Percentiles rank a stretch among this genome's conserved stretches.
These are phyloP conservation scores for Calonectria ilicicola DNA, from an alignment of 2,329 filamentous ascomycete species.

Conservation along the genomic window DNA sequence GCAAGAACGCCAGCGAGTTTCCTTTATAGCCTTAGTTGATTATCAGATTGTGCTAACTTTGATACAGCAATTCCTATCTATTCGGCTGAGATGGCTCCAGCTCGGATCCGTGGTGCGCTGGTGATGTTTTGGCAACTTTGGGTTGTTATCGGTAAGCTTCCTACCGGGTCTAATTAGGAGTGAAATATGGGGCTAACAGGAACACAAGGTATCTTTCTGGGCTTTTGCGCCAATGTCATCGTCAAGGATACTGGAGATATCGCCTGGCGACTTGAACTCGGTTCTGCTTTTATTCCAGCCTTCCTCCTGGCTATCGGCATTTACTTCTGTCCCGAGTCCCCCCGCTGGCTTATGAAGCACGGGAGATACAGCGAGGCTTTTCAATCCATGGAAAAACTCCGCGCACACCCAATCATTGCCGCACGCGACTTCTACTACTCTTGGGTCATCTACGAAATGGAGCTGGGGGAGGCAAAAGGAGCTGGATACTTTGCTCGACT, in stretches of 20 bases:
- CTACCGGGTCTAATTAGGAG: neutral
- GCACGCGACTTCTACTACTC: conserved; percentile 67
- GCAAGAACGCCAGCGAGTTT: conserved; percentile 66
- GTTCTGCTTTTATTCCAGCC: conserved; percentile 66
- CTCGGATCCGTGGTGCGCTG: conserved; percentile 75
- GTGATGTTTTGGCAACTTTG: conserved; percentile 80
- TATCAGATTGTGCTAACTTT: too few species aligned
- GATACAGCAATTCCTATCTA: conserved; percentile 69
- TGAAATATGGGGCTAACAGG: neutral
- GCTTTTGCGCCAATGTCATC: conserved; percentile 65
- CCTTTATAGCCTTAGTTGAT: too few species aligned
- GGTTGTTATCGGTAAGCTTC: conserved; percentile 37
- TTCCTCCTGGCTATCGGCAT: conserved; percentile 67
- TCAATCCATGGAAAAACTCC: conserved; percentile 60
- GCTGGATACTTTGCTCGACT: conserved; percentile 47
- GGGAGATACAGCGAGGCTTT: conserved; percentile 68
- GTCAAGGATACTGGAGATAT: conserved; percentile 63
- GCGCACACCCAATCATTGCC: conserved; percentile 65
- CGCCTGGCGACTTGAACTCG: conserved; percentile 72
- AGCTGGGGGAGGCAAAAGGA: conserved; percentile 43
- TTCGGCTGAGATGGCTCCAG: conserved; percentile 77
- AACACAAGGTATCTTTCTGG: conserved; percentile 52
- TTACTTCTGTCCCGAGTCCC: conserved; percentile 73
- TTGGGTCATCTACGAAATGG: conserved; percentile 52
- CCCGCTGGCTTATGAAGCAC: conserved; percentile 75